Conservation (phyloP, 495 filamentous ascomycete species). For the Penicillium pulvis region DNA sequence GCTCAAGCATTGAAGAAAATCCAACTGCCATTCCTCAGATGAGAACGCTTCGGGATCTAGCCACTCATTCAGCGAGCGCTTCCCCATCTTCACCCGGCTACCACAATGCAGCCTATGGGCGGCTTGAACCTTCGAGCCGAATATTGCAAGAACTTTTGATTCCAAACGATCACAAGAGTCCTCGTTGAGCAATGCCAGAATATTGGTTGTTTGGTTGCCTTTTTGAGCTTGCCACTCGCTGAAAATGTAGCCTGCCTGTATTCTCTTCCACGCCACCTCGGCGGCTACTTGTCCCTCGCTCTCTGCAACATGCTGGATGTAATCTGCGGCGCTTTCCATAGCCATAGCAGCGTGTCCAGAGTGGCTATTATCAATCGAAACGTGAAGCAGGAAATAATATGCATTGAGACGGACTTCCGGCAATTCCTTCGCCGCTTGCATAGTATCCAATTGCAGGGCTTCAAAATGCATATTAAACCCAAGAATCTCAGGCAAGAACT, state of each 20-base stretch:
- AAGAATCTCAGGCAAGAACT: conserved; percentile 55
- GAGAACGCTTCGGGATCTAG: conserved; percentile 30
- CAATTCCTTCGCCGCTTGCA: conserved; percentile 46
- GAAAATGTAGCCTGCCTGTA: conserved; percentile 52
- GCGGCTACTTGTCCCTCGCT: conserved; percentile 22
- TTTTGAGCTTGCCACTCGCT: conserved; percentile 24
- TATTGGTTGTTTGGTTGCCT: conserved; percentile 1
- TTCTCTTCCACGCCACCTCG: conserved; percentile 42
- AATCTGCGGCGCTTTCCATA: conserved; percentile 35
- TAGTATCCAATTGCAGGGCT: conserved; percentile 39
- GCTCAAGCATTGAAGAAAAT: conserved; percentile 29
- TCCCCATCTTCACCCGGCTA: conserved; percentile 35
- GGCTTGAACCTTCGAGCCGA: conserved; percentile 32
- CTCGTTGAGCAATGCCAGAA: not conserved
- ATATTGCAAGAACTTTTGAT: conserved; percentile 25
- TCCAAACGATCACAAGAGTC: conserved; percentile 5
- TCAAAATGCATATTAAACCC: conserved; percentile 57
- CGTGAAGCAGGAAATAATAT: conserved; percentile 54
- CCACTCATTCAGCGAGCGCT: conserved; percentile 37
- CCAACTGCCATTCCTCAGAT: conserved; percentile 24
- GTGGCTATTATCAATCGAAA: conserved; percentile 53
- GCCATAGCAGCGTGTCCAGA: conserved; percentile 54
- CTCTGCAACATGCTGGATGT: conserved; percentile 34
- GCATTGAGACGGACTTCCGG: conserved; percentile 44
- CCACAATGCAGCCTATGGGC: conserved; percentile 38